Evolutionary conservation across 108 stramenopile species (phyloP), one percentile per base, ranked within the genome.

Genomic region (Discostella stelligeroides): DNA sequence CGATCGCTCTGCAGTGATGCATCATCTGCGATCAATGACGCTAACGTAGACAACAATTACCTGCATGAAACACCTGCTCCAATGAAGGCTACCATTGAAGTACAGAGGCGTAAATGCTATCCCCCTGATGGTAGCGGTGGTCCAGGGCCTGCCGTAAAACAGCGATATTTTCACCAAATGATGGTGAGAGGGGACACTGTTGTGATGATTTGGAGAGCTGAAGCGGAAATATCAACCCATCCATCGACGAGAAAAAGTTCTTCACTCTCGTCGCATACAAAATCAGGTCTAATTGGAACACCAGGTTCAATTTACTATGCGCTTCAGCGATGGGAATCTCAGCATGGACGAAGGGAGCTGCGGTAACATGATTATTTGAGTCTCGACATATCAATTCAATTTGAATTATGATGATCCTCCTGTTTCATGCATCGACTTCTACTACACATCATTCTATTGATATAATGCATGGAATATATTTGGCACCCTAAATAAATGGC

Each of bases 111-210:
- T 15, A 67, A 42, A 42, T 76, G 76, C 18, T 76, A 78, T 61
- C 76, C 65, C 17, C 37, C 63, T 28, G 80, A 77, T 55, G 75
- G 70, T 13, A 70, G 79, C 53, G 72, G 77, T 58, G 71, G 78
- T 12, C 76, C 68, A 30, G 63, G 70, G 14, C 72, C 76, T 54
- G 68, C 55, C 39, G 72, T 85, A 30, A 79, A 81, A 55, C 80
- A 79, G 66, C 85, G 90, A 5, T 73, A 81, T 55, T 83, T 94
- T 69, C 80, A 83, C 61, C 84, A 88, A 63, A 62, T 94, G 7
- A 38, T 94, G 48, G 82, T 94, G 9, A 68, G 93, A 37, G 93
- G 93, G 27, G 93, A 94, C 57, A 88, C 78, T 73, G 89, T 94
- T 28, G 90, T 94, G 27, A 79, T 86, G 77, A 77, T 91, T 4